phyloP scores from a whole-genome alignment of 208 protist genomes.

The Phytomonas sp. region DNA sequence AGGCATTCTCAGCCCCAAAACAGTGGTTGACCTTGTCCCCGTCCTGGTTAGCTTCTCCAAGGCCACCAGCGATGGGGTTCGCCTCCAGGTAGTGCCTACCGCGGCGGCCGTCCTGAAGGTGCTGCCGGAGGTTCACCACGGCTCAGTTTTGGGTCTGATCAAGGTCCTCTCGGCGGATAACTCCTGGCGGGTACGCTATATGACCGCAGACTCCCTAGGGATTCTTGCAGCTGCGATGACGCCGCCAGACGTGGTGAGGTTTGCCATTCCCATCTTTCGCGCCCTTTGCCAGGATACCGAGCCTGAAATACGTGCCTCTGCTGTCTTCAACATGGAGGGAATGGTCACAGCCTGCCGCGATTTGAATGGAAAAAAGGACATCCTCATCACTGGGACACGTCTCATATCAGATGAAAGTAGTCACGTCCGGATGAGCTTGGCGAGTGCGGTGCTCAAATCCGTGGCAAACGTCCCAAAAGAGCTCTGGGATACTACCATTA shows the following conservation, averaged over 20 bases:
- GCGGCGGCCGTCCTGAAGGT: conserved; percentile 81
- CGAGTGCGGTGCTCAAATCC: conserved; percentile 70
- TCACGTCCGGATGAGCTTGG: conserved; percentile 83
- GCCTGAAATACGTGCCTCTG: conserved; percentile 79
- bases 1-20: conserved; percentile 43
- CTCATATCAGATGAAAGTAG: conserved; percentile 60
- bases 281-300: conserved; percentile 73
- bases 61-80: conserved; percentile 96
- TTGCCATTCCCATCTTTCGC: conserved; percentile 62
- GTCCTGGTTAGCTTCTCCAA: conserved; percentile 83
- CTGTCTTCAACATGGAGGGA: conserved; percentile 75
- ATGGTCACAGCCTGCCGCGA: conserved; percentile 55
- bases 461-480: conserved; percentile 66
- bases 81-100: conserved; percentile 92
- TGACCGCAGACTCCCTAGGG: conserved; percentile 94
- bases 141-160: conserved; percentile 75
- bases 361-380: conserved; percentile 44
- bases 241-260: conserved; percentile 42
- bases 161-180: conserved; percentile 78
- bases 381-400: conserved; percentile 62
- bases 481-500: conserved; percentile 61
- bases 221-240: conserved; percentile 21
- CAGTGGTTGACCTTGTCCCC: conserved; percentile 82
- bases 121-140: conserved; percentile 73
- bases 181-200: conserved; percentile 98